These are phyloP conservation scores for Russula ochroleuca DNA, from an alignment of 768 basidiomycete species.

Conservation along the genomic window DNA sequence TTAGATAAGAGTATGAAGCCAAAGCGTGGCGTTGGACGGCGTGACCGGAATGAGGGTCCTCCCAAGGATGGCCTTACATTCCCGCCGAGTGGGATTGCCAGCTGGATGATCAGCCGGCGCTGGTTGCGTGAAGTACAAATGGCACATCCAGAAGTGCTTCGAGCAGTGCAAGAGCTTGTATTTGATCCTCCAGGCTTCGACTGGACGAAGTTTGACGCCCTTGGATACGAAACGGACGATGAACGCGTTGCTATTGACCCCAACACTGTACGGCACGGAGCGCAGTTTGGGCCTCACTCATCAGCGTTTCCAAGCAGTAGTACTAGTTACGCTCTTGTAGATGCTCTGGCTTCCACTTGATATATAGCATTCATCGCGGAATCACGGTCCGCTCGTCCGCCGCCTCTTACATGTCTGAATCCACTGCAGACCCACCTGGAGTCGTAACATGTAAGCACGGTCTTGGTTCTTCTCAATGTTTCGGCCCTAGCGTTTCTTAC, in stretches of 20 bases:
- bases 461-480: background rate
- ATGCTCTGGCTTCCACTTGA: constrained; percentile 31
- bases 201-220: constrained; percentile 44
- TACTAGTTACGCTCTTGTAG: constrained; percentile 33
- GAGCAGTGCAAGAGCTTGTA: constrained; percentile 42
- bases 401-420: constrained; percentile 1
- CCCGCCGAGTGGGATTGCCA: constrained; percentile 59
- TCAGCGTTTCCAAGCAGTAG: constrained; percentile 17
- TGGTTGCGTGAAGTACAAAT: constrained; percentile 49
- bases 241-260: constrained; percentile 27
- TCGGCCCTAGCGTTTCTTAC: background rate
- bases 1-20: constrained; percentile 45
- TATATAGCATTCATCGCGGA: background rate
- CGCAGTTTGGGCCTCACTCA: constrained; percentile 24
- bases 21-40: constrained; percentile 55
- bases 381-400: background rate
- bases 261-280: constrained; percentile 8
- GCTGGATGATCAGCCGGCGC: constrained; percentile 72
- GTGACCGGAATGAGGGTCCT: constrained; percentile 50
- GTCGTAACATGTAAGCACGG: constrained; percentile 13
- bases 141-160: constrained; percentile 47
- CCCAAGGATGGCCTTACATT: constrained; percentile 53
- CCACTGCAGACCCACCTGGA: background rate
- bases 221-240: constrained; percentile 57
- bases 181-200: constrained; percentile 48